Conservation (phyloP, 345 rosid genomes). For the Ceriops tagal region DNA sequence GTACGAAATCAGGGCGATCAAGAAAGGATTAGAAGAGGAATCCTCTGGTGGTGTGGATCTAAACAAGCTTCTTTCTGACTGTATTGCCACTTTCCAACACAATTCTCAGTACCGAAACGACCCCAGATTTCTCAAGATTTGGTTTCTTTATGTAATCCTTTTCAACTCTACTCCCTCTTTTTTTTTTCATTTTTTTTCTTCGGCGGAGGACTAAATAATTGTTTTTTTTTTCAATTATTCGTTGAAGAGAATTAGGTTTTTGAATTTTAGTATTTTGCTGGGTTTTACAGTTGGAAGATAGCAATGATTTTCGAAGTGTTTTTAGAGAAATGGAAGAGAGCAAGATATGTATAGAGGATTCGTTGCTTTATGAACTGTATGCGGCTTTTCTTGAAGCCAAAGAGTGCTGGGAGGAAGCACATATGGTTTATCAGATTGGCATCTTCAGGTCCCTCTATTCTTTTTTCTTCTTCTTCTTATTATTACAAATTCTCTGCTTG, state of each 20-base stretch:
- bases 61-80: constrained; percentile 43
- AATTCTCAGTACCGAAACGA: constrained; percentile 58
- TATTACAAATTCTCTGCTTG: background rate
- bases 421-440: constrained; percentile 62
- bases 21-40: constrained; percentile 34
- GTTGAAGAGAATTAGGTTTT: background rate
- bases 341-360: constrained; percentile 41
- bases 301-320: constrained; percentile 52
- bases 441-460: constrained; percentile 50
- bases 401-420: constrained; percentile 63
- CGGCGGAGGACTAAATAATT: background rate
- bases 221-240: background rate
- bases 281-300: constrained; percentile 54
- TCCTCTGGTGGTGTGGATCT: constrained; percentile 29
- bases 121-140: constrained; percentile 87
- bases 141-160: constrained; percentile 69
- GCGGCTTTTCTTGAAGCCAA: constrained; percentile 75
- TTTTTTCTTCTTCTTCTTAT: background rate
- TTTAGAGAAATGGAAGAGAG: constrained; percentile 56
- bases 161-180: background rate
- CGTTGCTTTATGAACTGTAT: constrained; percentile 71
- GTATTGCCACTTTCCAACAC: constrained; percentile 55
- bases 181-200: background rate
- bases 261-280: constrained; percentile 7
- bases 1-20: constrained; percentile 47